Evolutionary conservation across 495 filamentous ascomycete genomes (phyloP).

Genomic region (Hypoxylon rickii): DNA sequence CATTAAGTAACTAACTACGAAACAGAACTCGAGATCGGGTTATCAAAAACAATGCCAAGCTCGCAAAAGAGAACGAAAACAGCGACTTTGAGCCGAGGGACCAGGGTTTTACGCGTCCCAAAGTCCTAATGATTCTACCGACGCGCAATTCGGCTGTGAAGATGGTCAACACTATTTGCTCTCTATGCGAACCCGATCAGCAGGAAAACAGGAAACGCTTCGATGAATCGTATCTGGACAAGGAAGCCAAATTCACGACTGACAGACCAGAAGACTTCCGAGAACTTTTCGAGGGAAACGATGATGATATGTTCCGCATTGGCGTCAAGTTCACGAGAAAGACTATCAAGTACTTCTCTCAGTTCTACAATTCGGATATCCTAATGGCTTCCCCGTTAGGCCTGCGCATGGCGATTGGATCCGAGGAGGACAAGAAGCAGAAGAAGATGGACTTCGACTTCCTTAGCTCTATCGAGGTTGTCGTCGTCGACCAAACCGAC

Average conservation of each 20-base stretch:
- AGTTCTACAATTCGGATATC: conserved; percentile 96
- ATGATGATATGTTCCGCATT: conserved; percentile 93
- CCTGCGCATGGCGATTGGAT: conserved; percentile 84
- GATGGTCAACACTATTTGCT: conserved; percentile 72
- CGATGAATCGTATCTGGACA: conserved; percentile 72
- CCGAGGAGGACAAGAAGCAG: conserved; percentile 56
- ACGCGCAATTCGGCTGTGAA: conserved; percentile 83
- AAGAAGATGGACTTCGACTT: conserved; percentile 91
- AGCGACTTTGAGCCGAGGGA: conserved; percentile 79
- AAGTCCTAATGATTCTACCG: conserved; percentile 85
- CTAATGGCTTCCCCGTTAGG: conserved; percentile 90
- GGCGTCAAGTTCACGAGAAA: conserved; percentile 95
- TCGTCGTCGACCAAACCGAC: conserved; percentile 89
- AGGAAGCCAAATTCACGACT: conserved; percentile 66
- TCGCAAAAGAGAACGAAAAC: conserved; percentile 60
- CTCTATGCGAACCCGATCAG: conserved; percentile 78
- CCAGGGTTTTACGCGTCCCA: conserved; percentile 94
- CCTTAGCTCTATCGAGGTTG: conserved; percentile 87
- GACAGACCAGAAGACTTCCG: conserved; percentile 86
- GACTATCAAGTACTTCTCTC: conserved; percentile 90
- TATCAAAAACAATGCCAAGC: conserved; percentile 84
- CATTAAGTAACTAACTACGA: conserved; percentile 13
- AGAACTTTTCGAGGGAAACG: conserved; percentile 90
- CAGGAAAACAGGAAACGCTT: conserved; percentile 96
- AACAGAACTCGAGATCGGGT: conserved; percentile 82